Evolutionary conservation across 768 basidiomycete species (phyloP).

Genomic region (Tephrocybe sp.): DNA sequence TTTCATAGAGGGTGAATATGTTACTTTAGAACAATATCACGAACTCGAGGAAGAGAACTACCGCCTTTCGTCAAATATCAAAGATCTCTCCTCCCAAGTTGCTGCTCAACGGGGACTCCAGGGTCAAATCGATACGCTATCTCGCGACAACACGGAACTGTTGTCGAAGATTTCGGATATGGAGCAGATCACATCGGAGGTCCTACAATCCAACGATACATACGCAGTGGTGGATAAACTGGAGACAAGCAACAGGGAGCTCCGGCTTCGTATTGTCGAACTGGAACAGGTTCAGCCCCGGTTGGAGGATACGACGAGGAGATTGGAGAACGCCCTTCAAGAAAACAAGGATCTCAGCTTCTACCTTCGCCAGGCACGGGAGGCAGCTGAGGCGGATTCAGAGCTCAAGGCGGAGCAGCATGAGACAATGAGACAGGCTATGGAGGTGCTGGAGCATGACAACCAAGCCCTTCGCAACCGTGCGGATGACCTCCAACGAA

Average conservation of each 20-base stretch:
- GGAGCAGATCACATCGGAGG: constrained; percentile 29
- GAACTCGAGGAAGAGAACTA: constrained; percentile 7
- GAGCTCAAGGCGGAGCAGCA: constrained; percentile 8
- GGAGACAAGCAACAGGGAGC: constrained; percentile 10
- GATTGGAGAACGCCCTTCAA: constrained; percentile 22
- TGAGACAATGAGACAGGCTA: constrained; percentile 21
- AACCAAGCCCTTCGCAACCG: constrained; percentile 29
- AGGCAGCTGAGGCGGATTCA: constrained; percentile 20
- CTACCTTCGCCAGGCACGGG: constrained; percentile 20
- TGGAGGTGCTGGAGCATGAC: constrained; percentile 26
- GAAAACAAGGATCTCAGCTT: constrained; percentile 24
- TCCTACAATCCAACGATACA: constrained; percentile 26
- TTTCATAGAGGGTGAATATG: constrained; percentile 22
- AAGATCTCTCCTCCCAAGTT: constrained; percentile 10
- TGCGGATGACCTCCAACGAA: constrained; percentile 30
- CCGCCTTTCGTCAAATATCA: constrained; percentile 10
- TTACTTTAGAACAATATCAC: background rate
- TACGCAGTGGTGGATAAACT: constrained; percentile 25
- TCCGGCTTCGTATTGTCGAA: constrained; percentile 10
- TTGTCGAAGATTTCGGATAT: constrained; percentile 24
- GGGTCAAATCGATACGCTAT: constrained; percentile 24
- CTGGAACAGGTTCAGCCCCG: constrained; percentile 5
- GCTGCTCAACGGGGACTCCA: constrained; percentile 18
- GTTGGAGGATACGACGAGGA: constrained; percentile 7
- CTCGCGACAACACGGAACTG: constrained; percentile 27